These are phyloP conservation scores for Cryptosporidium felis DNA, from an alignment of 169 alveolate genomes.

Conservation along the genomic window DNA sequence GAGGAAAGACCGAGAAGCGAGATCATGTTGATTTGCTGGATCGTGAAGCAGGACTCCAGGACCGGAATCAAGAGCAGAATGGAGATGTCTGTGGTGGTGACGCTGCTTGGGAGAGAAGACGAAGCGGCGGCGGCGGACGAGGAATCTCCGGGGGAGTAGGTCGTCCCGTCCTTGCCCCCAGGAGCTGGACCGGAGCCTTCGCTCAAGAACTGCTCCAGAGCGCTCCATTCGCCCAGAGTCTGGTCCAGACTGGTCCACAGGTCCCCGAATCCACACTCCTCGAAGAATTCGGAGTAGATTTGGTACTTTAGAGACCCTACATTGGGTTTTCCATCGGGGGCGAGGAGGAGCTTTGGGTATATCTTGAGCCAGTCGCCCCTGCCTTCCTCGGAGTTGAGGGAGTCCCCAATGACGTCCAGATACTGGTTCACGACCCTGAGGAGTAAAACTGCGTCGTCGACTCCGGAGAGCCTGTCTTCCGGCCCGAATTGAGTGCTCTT, in stretches of 20 bases:
- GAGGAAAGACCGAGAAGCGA: conserved; percentile 50
- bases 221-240: conserved; percentile 45
- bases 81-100: not conserved
- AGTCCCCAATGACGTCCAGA: conserved; percentile 54
- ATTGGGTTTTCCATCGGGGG: not conserved
- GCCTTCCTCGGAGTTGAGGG: not conserved
- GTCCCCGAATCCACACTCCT: conserved; percentile 47
- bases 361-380: conserved; percentile 15
- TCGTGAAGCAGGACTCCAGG: conserved; percentile 53
- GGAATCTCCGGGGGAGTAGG: no score
- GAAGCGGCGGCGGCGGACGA: no score
- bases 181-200: no score
- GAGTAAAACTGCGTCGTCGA: conserved; percentile 39
- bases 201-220: not conserved
- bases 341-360: not conserved
- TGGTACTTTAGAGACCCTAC: not conserved
- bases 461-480: conserved; percentile 5
- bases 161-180: no score
- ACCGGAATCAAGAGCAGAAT: conserved; percentile 48
- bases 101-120: no score
- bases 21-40: conserved; percentile 37
- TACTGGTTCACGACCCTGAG: conserved; percentile 55
- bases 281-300: conserved; percentile 51
- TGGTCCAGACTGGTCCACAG: conserved; percentile 39
- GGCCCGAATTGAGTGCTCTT: not conserved